These are phyloP conservation scores for Hypomontagnella submonticulosa DNA, from an alignment of 495 filamentous ascomycete species.

Conservation along the genomic window DNA sequence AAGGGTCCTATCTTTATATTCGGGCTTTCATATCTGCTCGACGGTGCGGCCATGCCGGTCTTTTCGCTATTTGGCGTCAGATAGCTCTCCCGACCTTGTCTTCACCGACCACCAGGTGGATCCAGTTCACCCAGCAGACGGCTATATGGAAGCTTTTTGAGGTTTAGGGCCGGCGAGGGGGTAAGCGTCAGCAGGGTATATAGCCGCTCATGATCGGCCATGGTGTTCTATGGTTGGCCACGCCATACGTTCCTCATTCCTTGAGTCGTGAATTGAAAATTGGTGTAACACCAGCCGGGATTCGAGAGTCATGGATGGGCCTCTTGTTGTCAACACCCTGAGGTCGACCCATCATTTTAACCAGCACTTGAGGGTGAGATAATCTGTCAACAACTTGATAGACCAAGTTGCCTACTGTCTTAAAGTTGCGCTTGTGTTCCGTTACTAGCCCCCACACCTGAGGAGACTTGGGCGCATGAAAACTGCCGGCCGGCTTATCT, in stretches of 20 bases:
- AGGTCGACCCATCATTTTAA: slow-evolving; percentile 26
- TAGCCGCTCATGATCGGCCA: slow-evolving; percentile 20
- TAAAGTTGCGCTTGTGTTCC: too few species aligned
- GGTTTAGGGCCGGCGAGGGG: slow-evolving; percentile 17
- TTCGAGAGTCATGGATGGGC: neutral
- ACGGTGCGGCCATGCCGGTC: slow-evolving; percentile 10
- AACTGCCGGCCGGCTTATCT: too few species aligned
- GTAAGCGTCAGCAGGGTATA: slow-evolving; percentile 20
- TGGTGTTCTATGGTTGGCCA: slow-evolving; percentile 18
- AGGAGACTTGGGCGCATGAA: too few species aligned
- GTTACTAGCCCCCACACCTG: too few species aligned
- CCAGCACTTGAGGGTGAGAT: slow-evolving; percentile 9
- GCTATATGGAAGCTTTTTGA: slow-evolving; percentile 18
- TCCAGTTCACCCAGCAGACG: slow-evolving; percentile 13
- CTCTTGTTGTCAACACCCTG: slow-evolving; percentile 22
- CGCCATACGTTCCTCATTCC: slow-evolving; percentile 10
- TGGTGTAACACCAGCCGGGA: slow-evolving; percentile 12
- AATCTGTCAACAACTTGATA: slow-evolving; percentile 15
- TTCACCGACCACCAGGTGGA: slow-evolving; percentile 6
- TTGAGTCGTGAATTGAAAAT: slow-evolving; percentile 12
- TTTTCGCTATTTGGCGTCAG: neutral
- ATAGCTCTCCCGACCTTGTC: slow-evolving; percentile 9
- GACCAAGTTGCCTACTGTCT: neutral
- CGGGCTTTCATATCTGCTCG: neutral
- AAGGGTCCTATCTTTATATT: slow-evolving; percentile 6